A percentile compares a stretch with the other conserved stretches of the same genome.
Conservation (phyloP, 2,329 filamentous ascomycete genomes). For the Aspergillus aculeatus region DNA sequence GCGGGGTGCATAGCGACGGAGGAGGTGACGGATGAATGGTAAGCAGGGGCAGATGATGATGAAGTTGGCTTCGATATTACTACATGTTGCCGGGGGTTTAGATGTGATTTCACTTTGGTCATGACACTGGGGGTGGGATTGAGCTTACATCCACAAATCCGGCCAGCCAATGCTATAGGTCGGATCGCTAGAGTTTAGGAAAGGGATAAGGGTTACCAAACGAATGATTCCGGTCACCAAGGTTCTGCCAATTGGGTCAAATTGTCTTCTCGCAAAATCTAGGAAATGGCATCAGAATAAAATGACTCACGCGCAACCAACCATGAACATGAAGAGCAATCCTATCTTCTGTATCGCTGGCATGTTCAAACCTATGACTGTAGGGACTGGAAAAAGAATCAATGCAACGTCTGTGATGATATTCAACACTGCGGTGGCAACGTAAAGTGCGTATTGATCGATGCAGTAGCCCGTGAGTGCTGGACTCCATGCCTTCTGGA, state of each 20-base stretch:
- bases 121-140: not conserved
- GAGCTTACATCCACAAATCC: conserved; percentile 19
- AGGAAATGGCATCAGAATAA: too few relatives aligned
- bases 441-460: conserved; percentile 11
- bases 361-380: conserved; percentile 21
- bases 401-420: conserved; percentile 22
- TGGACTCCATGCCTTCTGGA: not conserved
- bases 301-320: conserved; percentile 26
- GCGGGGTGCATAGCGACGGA: conserved; percentile 22
- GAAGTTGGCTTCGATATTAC: conserved; percentile 27
- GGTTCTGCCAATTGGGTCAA: conserved; percentile 13
- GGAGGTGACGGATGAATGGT: conserved; percentile 25
- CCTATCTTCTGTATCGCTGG: conserved; percentile 22
- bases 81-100: not conserved
- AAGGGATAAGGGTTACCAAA: conserved; percentile 17
- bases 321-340: conserved; percentile 20
- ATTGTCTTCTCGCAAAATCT: too few relatives aligned
- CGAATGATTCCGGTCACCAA: conserved; percentile 22
- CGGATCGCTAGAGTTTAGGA: conserved; percentile 12
- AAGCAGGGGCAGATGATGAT: conserved; percentile 27
- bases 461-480: not conserved
- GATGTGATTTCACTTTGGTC: not conserved
- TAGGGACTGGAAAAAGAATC: conserved; percentile 21
- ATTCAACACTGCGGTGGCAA: conserved; percentile 20
- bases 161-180: conserved; percentile 16